Evolutionary conservation across 768 basidiomycete genomes (phyloP).

Genomic region (Daedalea quercina): DNA sequence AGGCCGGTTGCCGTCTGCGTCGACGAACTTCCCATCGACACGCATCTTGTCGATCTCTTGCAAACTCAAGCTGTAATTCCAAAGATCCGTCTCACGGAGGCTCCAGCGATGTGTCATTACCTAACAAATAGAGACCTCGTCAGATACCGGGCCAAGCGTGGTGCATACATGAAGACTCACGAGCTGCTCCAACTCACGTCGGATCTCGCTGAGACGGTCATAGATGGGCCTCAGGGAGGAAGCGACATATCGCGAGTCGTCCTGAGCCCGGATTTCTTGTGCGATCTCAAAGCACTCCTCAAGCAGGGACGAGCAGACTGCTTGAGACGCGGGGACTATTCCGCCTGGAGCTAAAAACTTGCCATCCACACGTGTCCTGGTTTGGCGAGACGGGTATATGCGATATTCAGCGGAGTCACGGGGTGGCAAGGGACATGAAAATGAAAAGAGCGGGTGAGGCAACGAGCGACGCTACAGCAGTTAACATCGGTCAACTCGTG

Average conservation of each 20-base stretch:
- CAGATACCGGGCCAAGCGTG: not conserved
- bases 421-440: not conserved
- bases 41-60: constrained; percentile 98
- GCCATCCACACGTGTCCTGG: constrained; percentile 87
- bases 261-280: constrained; percentile 91
- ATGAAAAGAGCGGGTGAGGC: not conserved
- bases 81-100: constrained; percentile 87
- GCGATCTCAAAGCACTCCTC: constrained; percentile 96
- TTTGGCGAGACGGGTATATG: constrained; percentile 10
- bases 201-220: constrained; percentile 82
- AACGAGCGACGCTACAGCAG: constrained; percentile 1
- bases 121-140: constrained; percentile 1
- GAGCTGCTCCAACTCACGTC: constrained; percentile 83
- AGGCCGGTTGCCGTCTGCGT: constrained; percentile 86
- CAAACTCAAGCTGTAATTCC: constrained; percentile 88
- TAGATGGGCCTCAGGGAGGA: constrained; percentile 86
- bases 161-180: constrained; percentile 27
- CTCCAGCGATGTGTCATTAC: constrained; percentile 93
- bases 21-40: constrained; percentile 94
- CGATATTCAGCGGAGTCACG: constrained; percentile 1
- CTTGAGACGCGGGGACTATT: constrained; percentile 86
- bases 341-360: constrained; percentile 92
- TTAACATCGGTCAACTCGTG: constrained; percentile 20
- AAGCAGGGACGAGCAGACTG: constrained; percentile 82
- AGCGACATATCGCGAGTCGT: constrained; percentile 84